A percentile compares a stretch with the other conserved stretches of the same genome.
Conservation (phyloP, 2,329 filamentous ascomycete genomes). For the Ophiostoma australiae region DNA sequence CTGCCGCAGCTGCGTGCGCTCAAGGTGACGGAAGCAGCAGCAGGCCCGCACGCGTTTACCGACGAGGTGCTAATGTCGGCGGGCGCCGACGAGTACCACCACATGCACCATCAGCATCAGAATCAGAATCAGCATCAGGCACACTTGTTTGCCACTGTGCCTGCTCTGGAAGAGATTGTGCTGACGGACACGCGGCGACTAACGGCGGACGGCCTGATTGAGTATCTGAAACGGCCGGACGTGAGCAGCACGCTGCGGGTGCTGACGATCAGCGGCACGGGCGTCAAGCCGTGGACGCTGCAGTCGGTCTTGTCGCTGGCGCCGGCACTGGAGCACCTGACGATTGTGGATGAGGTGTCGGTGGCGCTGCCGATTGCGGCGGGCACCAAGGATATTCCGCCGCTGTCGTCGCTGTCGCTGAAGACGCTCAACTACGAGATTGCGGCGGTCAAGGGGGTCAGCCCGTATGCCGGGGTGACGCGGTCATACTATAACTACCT, state of each 20-base stretch:
- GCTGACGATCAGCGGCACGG: slow-evolving; percentile 67
- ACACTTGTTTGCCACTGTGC: slow-evolving; percentile 64
- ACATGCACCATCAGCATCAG: not conserved
- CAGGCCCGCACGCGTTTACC: slow-evolving; percentile 49
- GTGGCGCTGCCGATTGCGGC: slow-evolving; percentile 47
- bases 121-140: not conserved
- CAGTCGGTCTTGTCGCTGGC: slow-evolving; percentile 57
- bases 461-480: slow-evolving; percentile 51
- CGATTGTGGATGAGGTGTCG: slow-evolving; percentile 48
- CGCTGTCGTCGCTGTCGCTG: slow-evolving; percentile 64
- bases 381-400: slow-evolving; percentile 46
- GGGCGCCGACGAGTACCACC: not conserved
- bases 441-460: slow-evolving; percentile 52
- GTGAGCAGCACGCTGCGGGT: slow-evolving; percentile 58
- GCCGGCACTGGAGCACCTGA: slow-evolving; percentile 53
- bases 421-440: slow-evolving; percentile 78
- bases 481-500: slow-evolving; percentile 78
- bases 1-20: slow-evolving; percentile 66
- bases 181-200: slow-evolving; percentile 67
- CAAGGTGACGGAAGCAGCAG: slow-evolving; percentile 64
- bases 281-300: slow-evolving; percentile 59
- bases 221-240: slow-evolving; percentile 60
- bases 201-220: slow-evolving; percentile 64
- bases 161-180: slow-evolving; percentile 66
- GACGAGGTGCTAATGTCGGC: slow-evolving; percentile 66